phyloP scores from a whole-genome alignment of 768 basidiomycete species.

The Leccinum subgranulosum region DNA sequence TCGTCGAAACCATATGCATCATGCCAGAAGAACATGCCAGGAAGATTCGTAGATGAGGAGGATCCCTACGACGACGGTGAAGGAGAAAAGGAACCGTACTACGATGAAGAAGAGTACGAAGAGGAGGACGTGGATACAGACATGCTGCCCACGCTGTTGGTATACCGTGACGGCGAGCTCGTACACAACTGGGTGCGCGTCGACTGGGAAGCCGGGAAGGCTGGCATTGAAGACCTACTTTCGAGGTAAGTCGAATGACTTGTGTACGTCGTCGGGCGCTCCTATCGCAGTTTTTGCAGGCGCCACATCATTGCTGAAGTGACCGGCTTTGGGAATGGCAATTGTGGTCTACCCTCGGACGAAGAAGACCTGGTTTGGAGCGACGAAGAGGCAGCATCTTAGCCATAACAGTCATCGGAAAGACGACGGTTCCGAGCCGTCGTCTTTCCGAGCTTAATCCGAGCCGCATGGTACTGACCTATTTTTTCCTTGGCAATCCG shows the following conservation, averaged over 20 bases:
- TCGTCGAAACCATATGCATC: conserved; percentile 16
- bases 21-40: conserved; percentile 18
- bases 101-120: conserved; percentile 42
- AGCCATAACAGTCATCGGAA: background rate
- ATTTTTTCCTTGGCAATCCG: background rate
- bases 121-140: conserved; percentile 74
- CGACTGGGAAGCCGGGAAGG: conserved; percentile 76
- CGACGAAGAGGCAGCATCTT: conserved; percentile 41
- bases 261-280: background rate
- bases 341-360: conserved; percentile 46
- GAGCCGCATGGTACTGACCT: background rate
- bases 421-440: background rate
- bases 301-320: conserved; percentile 25
- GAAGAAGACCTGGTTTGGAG: conserved; percentile 54
- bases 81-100: conserved; percentile 28
- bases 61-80: conserved; percentile 44
- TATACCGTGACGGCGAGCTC: conserved; percentile 78
- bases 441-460: background rate
- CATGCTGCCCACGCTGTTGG: conserved; percentile 74
- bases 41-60: conserved; percentile 36
- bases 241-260: conserved; percentile 41
- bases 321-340: conserved; percentile 30
- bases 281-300: conserved; percentile 6
- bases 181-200: conserved; percentile 88
- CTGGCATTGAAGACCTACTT: conserved; percentile 68